Evolutionary conservation across 345 rosid species (phyloP).

Genomic region (Camelina hispida): DNA sequence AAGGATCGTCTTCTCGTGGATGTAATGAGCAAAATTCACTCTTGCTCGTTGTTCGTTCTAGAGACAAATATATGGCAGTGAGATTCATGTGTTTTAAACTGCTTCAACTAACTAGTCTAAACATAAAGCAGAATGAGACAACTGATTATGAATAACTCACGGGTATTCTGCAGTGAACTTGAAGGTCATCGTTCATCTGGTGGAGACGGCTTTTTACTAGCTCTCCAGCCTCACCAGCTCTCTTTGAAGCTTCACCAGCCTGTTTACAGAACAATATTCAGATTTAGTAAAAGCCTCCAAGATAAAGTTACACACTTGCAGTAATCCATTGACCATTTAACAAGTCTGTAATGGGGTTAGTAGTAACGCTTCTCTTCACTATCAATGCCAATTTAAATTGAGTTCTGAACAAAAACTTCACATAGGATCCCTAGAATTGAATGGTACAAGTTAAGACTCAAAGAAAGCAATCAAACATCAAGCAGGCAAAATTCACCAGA

Average conservation of each 20-base stretch:
- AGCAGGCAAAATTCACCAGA: background rate
- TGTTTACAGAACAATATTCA: slow-evolving; percentile 29
- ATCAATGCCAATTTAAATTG: background rate
- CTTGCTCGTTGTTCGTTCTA: slow-evolving; percentile 62
- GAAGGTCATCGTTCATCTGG: slow-evolving; percentile 68
- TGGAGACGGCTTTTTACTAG: slow-evolving; percentile 55
- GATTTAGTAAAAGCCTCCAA: background rate
- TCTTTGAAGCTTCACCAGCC: slow-evolving; percentile 67
- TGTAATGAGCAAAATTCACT: slow-evolving; percentile 57
- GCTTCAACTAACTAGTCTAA: slow-evolving; percentile 30
- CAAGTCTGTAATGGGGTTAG: background rate
- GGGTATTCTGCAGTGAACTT: slow-evolving; percentile 65
- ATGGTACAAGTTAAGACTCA: background rate
- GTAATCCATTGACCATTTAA: background rate
- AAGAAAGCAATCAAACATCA: background rate
- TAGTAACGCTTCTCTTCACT: too few relatives aligned
- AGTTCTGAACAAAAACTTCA: background rate
- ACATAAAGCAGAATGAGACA: slow-evolving; percentile 37
- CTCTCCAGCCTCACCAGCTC: slow-evolving; percentile 62
- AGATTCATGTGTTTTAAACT: slow-evolving; percentile 33
- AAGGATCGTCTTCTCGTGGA: slow-evolving; percentile 45
- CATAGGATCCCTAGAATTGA: too few relatives aligned
- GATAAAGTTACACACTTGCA: background rate
- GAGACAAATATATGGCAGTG: slow-evolving; percentile 36
- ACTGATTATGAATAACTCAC: slow-evolving; percentile 46